Percentiles rank a stretch among this genome's conserved stretches.
Conservation (phyloP, 179 eudicot genomes). For the Silene vulgaris region DNA sequence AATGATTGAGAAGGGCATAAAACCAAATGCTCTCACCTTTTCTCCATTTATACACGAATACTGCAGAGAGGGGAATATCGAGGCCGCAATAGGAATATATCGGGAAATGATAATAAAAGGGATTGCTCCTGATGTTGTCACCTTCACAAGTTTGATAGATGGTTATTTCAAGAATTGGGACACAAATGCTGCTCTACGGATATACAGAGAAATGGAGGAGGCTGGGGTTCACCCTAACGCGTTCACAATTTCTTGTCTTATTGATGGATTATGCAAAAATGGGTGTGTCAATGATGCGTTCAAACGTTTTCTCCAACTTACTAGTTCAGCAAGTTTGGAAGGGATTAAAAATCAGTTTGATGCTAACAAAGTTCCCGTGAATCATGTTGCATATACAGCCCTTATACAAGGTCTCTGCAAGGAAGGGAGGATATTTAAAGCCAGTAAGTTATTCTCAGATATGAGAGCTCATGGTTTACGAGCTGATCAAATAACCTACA, state of each 20-base stretch:
- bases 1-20: conserved; percentile 61
- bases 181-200: conserved; percentile 47
- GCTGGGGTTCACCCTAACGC: conserved; percentile 56
- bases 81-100: conserved; percentile 64
- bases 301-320: conserved; percentile 41
- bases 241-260: conserved; percentile 53
- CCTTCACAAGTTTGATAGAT: conserved; percentile 61
- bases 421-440: conserved; percentile 53
- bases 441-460: conserved; percentile 55
- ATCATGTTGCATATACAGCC: conserved; percentile 59
- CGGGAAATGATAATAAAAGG: conserved; percentile 74
- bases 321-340: conserved; percentile 20
- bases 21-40: conserved; percentile 54
- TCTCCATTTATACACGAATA: conserved; percentile 68
- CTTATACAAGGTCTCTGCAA: conserved; percentile 60
- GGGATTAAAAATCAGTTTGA: conserved; percentile 25
- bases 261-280: conserved; percentile 76
- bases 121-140: conserved; percentile 63
- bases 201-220: conserved; percentile 70
- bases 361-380: conserved; percentile 24
- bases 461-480: conserved; percentile 50
- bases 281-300: conserved; percentile 53
- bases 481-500: conserved; percentile 52
- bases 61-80: conserved; percentile 45
- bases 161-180: conserved; percentile 63